These are phyloP conservation scores for Decorospora gaudefroyi DNA, from an alignment of 2,329 filamentous ascomycete genomes.

Conservation along the genomic window DNA sequence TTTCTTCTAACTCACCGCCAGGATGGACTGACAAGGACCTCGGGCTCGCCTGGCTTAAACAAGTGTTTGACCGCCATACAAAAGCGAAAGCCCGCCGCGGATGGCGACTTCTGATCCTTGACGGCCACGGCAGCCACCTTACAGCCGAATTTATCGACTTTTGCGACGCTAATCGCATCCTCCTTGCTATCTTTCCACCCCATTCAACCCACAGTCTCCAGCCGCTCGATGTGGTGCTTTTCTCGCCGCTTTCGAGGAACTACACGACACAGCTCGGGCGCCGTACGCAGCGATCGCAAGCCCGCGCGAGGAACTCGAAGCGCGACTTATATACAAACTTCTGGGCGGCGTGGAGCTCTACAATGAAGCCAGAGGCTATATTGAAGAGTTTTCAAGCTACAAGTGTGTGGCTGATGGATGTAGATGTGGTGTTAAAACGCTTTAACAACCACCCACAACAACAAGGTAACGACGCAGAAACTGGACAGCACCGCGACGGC, in stretches of 20 bases:
- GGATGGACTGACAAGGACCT: not conserved
- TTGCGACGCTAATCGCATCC: not conserved
- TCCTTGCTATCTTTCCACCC: not conserved
- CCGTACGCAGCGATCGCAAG: not conserved
- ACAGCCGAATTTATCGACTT: not conserved
- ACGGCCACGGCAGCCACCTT: not conserved
- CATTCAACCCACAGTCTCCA: not conserved
- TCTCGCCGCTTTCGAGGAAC: not conserved
- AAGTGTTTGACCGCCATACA: not conserved
- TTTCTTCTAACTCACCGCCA: not conserved
- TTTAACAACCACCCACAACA: not conserved
- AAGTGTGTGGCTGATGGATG: not conserved
- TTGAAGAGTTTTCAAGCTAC: not conserved
- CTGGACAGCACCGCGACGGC: not conserved
- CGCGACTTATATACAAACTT: not conserved
- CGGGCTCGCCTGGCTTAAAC: not conserved
- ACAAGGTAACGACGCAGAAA: not conserved
- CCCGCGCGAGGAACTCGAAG: not conserved
- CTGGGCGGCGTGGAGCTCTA: not conserved
- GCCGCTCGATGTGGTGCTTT: not conserved
- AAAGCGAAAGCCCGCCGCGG: not conserved
- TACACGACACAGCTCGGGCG: not conserved
- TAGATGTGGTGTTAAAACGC: not conserved
- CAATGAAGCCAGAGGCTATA: not conserved
- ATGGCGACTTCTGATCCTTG: not conserved